Percentiles rank a stretch among this genome's conserved stretches.
phyloP scores from a whole-genome alignment of 805 yeast species.

The Ogataea sp. region DNA sequence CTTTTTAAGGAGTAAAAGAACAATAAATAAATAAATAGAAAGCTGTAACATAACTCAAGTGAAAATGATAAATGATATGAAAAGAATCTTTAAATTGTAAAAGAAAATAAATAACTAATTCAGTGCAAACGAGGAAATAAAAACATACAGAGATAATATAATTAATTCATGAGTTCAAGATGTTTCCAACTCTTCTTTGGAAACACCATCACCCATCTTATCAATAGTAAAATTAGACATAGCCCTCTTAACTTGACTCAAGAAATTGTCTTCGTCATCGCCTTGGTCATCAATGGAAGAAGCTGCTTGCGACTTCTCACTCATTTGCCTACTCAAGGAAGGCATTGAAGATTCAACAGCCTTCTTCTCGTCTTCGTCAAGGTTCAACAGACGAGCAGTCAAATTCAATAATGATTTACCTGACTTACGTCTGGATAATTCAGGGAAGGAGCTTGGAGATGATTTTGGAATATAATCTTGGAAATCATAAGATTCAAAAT shows the following conservation, averaged over 20 bases:
- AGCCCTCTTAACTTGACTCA: constrained; percentile 34
- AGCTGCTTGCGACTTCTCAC: constrained; percentile 19
- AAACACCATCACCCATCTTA: constrained; percentile 35
- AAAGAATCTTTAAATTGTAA: too few relatives aligned
- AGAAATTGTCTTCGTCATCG: constrained; percentile 23
- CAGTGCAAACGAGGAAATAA: not conserved
- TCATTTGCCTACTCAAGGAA: constrained; percentile 23
- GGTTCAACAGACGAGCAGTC: constrained; percentile 58
- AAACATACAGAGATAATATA: not conserved
- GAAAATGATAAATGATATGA: too few relatives aligned
- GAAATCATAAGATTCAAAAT: constrained; percentile 21
- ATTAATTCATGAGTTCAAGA: constrained; percentile 10
- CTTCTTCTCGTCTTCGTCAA: constrained; percentile 52
- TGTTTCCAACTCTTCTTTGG: constrained; percentile 54
- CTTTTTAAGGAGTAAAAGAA: too few relatives aligned
- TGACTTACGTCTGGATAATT: constrained; percentile 54
- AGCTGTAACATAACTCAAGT: too few relatives aligned
- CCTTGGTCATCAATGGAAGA: constrained; percentile 12
- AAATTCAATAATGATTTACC: constrained; percentile 66
- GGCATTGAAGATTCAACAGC: constrained; percentile 19
- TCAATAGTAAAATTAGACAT: constrained; percentile 27
- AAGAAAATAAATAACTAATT: not conserved
- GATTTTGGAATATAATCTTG: constrained; percentile 35
- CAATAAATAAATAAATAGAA: too few relatives aligned
- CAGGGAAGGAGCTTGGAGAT: constrained; percentile 22